Base-by-base conservation (phyloP, 2,329 filamentous ascomycete species). In the Ophiocordyceps polyrhachis-furcata region DNA sequence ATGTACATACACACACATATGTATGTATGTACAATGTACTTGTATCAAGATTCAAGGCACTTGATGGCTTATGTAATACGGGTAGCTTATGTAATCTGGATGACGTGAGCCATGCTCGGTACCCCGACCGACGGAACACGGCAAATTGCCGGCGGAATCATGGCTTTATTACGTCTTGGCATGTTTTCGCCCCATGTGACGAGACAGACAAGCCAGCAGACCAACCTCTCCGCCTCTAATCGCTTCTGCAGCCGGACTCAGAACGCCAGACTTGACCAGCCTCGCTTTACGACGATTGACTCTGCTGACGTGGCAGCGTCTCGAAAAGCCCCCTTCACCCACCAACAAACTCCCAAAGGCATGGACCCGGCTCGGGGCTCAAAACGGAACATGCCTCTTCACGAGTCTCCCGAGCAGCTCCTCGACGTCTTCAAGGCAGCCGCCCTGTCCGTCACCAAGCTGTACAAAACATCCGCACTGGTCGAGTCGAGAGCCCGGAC, bases 361-460 rank as follows among this genome's bases (percentile, higher is more conserved):
- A 52, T 51, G 50, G 49, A 52, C 35, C 44, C 48, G 20, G 37
- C 32, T 37, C 44, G 44, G 44, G 45, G 45, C 29, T 29, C 41
- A 7, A 44, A 29, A 20, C 60, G 55, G 49, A 57, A 63, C 46
- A 48, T 55, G 44, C 48, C 53, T 40, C 56, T 56, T 41, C 52
- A 52, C 55, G 58, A 64, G 53, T 65, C 67, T 17, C 71, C 74
- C 17, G 76, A 80, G 56, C 71, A 78, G 57, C 76, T 95, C 42
- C 76, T 95, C 47, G 81, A 89, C 53, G 81, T 85, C 47, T 98
- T 98, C 71, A 91, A 87, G 62, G 79, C 83, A 15, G 91, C 91
- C 31, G 91, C 91, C 19, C 71, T 95, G 31, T 93, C 87, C 6
- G 88, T 96, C 45, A 96, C 91, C 42, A 94, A 93, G 56, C 78